phyloP scores from a whole-genome alignment of 2,329 filamentous ascomycete species.

The Fusarium pilosicola region DNA sequence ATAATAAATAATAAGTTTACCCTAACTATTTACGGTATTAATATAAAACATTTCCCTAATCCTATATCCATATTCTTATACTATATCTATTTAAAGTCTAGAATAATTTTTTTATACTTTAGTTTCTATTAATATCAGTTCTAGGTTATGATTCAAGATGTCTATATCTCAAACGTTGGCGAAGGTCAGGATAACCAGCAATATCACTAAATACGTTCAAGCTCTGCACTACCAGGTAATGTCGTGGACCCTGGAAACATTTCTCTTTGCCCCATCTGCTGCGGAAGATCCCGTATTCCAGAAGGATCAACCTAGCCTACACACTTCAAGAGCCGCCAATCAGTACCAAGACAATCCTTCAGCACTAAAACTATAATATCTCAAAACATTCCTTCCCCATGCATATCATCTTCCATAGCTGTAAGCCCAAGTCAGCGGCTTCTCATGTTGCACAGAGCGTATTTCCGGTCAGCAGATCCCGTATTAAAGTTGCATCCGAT shows the following conservation, averaged over 20 bases:
- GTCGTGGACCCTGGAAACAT: no score
- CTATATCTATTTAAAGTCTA: no score
- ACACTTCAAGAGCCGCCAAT: not conserved
- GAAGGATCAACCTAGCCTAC: not conserved
- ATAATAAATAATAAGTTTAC: no score
- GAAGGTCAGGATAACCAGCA: no score
- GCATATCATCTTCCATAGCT: no score
- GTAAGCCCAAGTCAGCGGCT: not conserved
- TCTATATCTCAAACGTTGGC: no score
- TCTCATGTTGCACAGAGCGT: not conserved
- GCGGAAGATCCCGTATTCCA: not conserved
- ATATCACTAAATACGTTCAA: no score
- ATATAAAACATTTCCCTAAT: no score
- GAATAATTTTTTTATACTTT: rapidly evolving
- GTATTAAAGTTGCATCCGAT: not conserved
- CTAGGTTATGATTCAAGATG: no score
- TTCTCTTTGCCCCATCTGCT: not conserved
- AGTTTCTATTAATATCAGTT: rapidly evolving
- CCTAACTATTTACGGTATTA: rapidly evolving
- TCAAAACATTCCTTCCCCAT: not conserved
- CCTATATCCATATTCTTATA: rapidly evolving
- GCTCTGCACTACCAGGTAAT: no score
- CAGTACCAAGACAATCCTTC: not conserved
- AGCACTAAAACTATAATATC: not conserved
- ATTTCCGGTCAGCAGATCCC: not conserved